Percentiles rank a stretch among this genome's conserved stretches.
phyloP scores from a whole-genome alignment of 768 basidiomycete genomes.

The Leucogyrophana mollusca region DNA sequence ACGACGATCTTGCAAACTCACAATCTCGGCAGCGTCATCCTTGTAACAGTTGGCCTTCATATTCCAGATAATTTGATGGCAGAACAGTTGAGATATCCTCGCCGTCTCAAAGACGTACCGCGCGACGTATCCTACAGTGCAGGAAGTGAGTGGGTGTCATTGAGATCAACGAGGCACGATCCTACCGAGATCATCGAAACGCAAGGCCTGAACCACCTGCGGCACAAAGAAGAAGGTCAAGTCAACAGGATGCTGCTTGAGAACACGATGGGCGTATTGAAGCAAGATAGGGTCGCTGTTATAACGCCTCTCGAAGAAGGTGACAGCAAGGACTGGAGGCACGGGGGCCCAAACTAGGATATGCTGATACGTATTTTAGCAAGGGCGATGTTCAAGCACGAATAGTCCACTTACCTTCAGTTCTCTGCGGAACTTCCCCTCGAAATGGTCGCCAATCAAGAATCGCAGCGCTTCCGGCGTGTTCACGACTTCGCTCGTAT shows the following conservation, averaged over 20 bases:
- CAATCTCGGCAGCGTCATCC: slow-evolving; percentile 85
- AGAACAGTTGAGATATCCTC: slow-evolving; percentile 95
- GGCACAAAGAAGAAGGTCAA: slow-evolving; percentile 99
- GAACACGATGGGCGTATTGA: slow-evolving; percentile 94
- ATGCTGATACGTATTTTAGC: slow-evolving; percentile 46
- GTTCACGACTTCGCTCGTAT: slow-evolving; percentile 66
- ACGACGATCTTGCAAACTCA: slow-evolving; percentile 32
- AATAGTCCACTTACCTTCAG: slow-evolving; percentile 57
- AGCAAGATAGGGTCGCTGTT: slow-evolving; percentile 80
- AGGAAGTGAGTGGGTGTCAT: background rate
- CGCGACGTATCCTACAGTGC: slow-evolving; percentile 76
- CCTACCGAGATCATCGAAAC: slow-evolving; percentile 84
- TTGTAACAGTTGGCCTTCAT: slow-evolving; percentile 99
- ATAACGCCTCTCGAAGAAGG: slow-evolving; percentile 84
- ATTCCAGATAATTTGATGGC: slow-evolving; percentile 99
- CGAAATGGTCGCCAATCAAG: slow-evolving; percentile 73
- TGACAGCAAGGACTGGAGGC: slow-evolving; percentile 77
- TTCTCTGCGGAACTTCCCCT: slow-evolving; percentile 57
- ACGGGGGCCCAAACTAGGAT: slow-evolving; percentile 88
- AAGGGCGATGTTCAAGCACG: background rate
- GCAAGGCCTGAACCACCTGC: slow-evolving; percentile 94
- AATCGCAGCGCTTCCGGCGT: slow-evolving; percentile 80
- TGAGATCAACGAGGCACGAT: background rate
- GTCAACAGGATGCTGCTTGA: slow-evolving; percentile 93
- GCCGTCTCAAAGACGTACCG: slow-evolving; percentile 97